phyloP scores from a whole-genome alignment of 331 rosid genomes.

The Malus hybrid region DNA sequence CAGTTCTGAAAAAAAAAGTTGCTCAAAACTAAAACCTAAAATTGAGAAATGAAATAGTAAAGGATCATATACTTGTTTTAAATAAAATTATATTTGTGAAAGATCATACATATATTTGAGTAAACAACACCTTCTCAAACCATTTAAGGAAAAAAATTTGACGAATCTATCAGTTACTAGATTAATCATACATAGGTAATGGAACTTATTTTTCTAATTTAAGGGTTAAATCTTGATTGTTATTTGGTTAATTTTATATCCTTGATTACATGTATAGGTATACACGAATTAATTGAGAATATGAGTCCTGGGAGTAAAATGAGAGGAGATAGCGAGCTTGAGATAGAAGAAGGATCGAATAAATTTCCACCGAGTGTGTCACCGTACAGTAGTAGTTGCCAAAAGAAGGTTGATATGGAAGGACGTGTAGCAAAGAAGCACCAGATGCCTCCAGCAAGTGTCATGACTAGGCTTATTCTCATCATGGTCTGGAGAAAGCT shows the following conservation, averaged over 20 bases:
- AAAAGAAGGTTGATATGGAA: slow-evolving; percentile 59
- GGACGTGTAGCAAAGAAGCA: slow-evolving; percentile 53
- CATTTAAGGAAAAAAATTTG: no score
- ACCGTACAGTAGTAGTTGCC: slow-evolving; percentile 43
- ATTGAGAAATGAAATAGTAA: no score
- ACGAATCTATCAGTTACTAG: no score
- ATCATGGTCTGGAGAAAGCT: slow-evolving; percentile 99
- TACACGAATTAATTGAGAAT: slow-evolving; percentile 46
- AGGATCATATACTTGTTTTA: no score
- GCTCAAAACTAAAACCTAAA: no score
- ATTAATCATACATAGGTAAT: no score
- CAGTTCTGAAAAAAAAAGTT: no score
- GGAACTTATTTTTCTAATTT: neutral
- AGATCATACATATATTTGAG: no score
- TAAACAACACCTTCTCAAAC: no score
- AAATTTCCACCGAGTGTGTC: slow-evolving; percentile 46
- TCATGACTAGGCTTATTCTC: slow-evolving; percentile 94
- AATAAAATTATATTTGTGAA: no score
- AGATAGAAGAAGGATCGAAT: slow-evolving; percentile 46
- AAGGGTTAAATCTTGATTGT: neutral
- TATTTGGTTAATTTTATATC: neutral
- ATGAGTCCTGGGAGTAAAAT: slow-evolving; percentile 59
- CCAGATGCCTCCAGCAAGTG: slow-evolving; percentile 92
- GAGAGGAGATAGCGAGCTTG: slow-evolving; percentile 29
- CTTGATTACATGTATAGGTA: slow-evolving; percentile 16